These are phyloP conservation scores for Fomitopsis betulina DNA, from an alignment of 1,284 basidiomycete species.

Conservation along the genomic window DNA sequence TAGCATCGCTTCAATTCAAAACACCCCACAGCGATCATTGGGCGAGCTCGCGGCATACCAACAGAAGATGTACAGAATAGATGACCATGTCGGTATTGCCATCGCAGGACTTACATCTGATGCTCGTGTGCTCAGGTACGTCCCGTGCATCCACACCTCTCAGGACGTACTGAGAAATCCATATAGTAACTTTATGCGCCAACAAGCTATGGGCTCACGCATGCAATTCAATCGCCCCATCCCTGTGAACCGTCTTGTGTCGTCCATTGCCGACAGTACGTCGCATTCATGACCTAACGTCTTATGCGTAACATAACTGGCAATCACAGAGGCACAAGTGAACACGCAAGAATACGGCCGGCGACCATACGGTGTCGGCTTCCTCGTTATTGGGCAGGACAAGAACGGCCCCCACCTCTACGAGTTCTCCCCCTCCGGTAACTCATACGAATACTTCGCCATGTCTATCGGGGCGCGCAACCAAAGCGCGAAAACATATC, in stretches of 20 bases:
- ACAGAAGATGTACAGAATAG: conserved; percentile 99
- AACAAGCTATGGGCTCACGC: conserved; percentile 93
- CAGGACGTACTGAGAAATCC: not conserved
- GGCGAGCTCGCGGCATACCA: conserved; percentile 98
- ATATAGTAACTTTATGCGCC: conserved; percentile 95
- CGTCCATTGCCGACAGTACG: conserved; percentile 92
- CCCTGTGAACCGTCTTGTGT: conserved; percentile 91
- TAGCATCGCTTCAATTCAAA: not conserved
- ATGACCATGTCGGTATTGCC: conserved; percentile 98
- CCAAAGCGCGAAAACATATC: conserved; percentile 98
- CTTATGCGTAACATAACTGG: not conserved
- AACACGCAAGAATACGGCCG: conserved; percentile 99
- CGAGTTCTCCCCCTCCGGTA: conserved; percentile 97
- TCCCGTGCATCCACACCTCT: not conserved
- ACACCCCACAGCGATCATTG: conserved; percentile 77
- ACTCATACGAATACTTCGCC: conserved; percentile 97
- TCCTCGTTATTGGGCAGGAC: conserved; percentile 96
- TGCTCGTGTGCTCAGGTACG: conserved; percentile 91
- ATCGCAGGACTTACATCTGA: conserved; percentile 98
- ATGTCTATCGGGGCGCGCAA: conserved; percentile 98
- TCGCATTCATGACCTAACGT: not conserved
- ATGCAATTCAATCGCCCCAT: conserved; percentile 96
- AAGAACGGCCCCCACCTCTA: conserved; percentile 95
- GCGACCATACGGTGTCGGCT: conserved; percentile 97
- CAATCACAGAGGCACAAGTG: conserved; percentile 83